Evolutionary conservation across 164 flowering plant genomes (phyloP).

Genomic region (Vitis rupestris): DNA sequence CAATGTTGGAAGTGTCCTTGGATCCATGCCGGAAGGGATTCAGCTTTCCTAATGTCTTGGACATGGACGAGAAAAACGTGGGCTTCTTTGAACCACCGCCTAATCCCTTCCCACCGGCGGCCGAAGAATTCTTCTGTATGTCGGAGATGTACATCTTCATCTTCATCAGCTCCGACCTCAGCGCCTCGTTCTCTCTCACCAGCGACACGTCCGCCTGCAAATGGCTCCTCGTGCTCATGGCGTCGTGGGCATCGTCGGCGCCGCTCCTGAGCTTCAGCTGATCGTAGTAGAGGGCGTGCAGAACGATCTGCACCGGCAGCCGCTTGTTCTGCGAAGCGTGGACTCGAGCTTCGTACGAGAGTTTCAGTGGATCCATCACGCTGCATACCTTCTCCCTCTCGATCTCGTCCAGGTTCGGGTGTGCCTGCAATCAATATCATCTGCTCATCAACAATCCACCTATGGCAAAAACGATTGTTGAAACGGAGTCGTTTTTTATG

Average conservation of each 20-base stretch:
- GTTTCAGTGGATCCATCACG: conserved; percentile 81
- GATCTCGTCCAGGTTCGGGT: conserved; percentile 82
- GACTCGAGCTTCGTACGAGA: conserved; percentile 81
- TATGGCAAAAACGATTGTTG: no score
- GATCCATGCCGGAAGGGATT: conserved; percentile 88
- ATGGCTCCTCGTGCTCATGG: conserved; percentile 53
- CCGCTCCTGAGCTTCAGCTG: conserved; percentile 85
- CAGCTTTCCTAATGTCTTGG: conserved; percentile 83
- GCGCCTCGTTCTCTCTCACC: conserved; percentile 69
- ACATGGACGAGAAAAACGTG: conserved; percentile 77
- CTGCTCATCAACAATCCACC: no score
- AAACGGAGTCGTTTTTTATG: neutral
- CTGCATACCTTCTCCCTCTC: conserved; percentile 94
- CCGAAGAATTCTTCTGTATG: conserved; percentile 36
- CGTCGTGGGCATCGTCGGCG: conserved; percentile 29
- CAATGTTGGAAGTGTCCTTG: conserved; percentile 72
- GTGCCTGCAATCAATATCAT: conserved; percentile 46
- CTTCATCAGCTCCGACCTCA: conserved; percentile 69
- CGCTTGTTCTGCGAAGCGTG: conserved; percentile 96
- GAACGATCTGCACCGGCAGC: conserved; percentile 78
- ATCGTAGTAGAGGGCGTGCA: conserved; percentile 87
- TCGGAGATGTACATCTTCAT: conserved; percentile 78
- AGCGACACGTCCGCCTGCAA: conserved; percentile 62
- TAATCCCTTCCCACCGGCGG: conserved; percentile 7
- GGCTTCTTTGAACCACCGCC: conserved; percentile 24